These are phyloP conservation scores for Rhizopogon sp. DNA, from an alignment of 768 basidiomycete genomes.

Conservation along the genomic window DNA sequence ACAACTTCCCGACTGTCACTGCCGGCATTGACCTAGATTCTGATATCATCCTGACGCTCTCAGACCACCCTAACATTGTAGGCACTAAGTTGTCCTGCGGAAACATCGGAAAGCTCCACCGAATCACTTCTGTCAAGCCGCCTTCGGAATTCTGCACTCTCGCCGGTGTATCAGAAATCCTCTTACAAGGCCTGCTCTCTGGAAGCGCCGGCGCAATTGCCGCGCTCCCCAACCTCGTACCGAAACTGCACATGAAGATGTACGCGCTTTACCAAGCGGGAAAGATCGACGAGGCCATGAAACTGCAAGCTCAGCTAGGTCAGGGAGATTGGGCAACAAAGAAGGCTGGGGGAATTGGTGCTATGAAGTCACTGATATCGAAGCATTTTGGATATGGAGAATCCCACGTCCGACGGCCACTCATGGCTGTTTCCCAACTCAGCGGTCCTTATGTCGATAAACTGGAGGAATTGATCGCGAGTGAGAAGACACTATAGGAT, in stretches of 20 bases:
- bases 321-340: conserved; percentile 64
- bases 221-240: conserved; percentile 56
- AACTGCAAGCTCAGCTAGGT: conserved; percentile 53
- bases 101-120: conserved; percentile 78
- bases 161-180: conserved; percentile 70
- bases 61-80: conserved; percentile 79
- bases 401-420: conserved; percentile 42
- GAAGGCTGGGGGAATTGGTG: conserved; percentile 63
- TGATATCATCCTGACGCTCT: conserved; percentile 63
- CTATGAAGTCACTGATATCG: conserved; percentile 59
- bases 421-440: conserved; percentile 38
- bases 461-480: conserved; percentile 39
- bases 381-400: conserved; percentile 63
- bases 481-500: conserved; percentile 35
- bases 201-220: conserved; percentile 64
- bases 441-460: conserved; percentile 33
- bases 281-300: conserved; percentile 53
- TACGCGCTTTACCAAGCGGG: conserved; percentile 48
- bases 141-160: conserved; percentile 60
- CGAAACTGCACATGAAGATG: conserved; percentile 51
- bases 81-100: conserved; percentile 85
- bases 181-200: conserved; percentile 56
- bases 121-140: conserved; percentile 57
- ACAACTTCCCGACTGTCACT: conserved; percentile 81
- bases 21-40: conserved; percentile 84